phyloP scores from a whole-genome alignment of 192 early-diverging fungal species.

The Pilaira anomala region DNA sequence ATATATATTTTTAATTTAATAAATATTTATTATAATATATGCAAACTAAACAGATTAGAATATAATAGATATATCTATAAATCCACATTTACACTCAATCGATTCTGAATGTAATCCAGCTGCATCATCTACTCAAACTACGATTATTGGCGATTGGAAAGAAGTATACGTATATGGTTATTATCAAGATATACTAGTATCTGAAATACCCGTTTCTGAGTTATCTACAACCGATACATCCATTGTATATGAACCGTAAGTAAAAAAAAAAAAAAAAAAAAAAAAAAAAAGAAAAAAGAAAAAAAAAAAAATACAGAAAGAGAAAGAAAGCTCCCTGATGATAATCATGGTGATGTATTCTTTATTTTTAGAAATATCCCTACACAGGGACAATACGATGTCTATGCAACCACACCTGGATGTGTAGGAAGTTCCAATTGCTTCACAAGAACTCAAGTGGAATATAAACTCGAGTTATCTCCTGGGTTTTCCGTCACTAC shows the following conservation, averaged over 20 bases:
- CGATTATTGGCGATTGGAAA: constrained; percentile 25
- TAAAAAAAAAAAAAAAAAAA: background rate
- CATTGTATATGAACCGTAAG: constrained; percentile 32
- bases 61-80: constrained; percentile 17
- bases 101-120: constrained; percentile 4
- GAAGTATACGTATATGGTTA: constrained; percentile 22
- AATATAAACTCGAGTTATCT: constrained; percentile 16
- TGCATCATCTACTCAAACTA: constrained; percentile 13
- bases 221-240: constrained; percentile 13
- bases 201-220: constrained; percentile 5
- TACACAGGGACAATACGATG: constrained; percentile 28
- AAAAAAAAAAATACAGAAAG: too few relatives aligned
- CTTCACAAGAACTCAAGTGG: constrained; percentile 26
- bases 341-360: too few relatives aligned
- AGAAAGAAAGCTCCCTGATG: background rate
- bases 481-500: constrained; percentile 11
- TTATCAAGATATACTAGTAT: constrained; percentile 23
- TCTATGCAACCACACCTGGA: constrained; percentile 34
- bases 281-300: too few relatives aligned
- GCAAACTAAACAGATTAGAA: background rate
- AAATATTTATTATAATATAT: constrained; percentile 1
- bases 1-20: background rate
- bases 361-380: constrained; percentile 25
- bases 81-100: constrained; percentile 4
- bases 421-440: constrained; percentile 28